Base-by-base conservation (phyloP, 2,329 filamentous ascomycete species). In the Pleoardoris graminearum region DNA sequence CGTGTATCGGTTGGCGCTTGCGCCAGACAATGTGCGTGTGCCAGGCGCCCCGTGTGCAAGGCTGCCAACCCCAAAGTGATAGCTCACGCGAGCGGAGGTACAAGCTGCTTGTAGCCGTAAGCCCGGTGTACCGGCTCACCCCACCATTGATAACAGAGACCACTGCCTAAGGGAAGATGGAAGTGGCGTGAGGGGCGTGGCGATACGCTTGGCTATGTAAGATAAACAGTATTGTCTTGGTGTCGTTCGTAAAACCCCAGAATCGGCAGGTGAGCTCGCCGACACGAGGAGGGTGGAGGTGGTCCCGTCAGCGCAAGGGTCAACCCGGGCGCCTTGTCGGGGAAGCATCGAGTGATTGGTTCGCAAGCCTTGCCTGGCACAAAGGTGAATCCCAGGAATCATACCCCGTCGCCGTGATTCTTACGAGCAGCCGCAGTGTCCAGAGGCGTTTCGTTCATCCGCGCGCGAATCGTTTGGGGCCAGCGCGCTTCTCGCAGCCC, bases 231-330 rank as follows among this genome's bases (percentile, higher is more conserved):
- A 29, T 29, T 33, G 30, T 30, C 38, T 50, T 36, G 33, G 22
- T 23, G 21, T 35, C n/a, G 16, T 30, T 46, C 25, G 33, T 25
- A 23, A 32, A 1, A 14, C 5, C 49, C 49, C 33, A 33, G 36
- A 10, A 41, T 37, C 39, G 49, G 49, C 41, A 51, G 49, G 49
- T 51, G 49, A 39, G 48, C 37, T 7, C 23, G 6, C 32, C 10
- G 41, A 50, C 48, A 50, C 48, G 48, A 50, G 39, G 10, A 38
- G 32, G 45, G 47, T 29, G 47, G 47, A 47, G 49, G 33, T 16
- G 17, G 25, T 16, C 30, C 29, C 25, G 48, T 41, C 49, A 51
- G 49, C 39, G 23, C 33, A 11, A 21, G 33, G 41, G 25, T 39
- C 46, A 38, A 11, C 37, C 25, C 30, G 48, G 48, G 22, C 27